A percentile compares a stretch with the other conserved stretches of the same genome.
Conservation (phyloP, 306 rosid species). For the Trichosanthes cucumerina region DNA sequence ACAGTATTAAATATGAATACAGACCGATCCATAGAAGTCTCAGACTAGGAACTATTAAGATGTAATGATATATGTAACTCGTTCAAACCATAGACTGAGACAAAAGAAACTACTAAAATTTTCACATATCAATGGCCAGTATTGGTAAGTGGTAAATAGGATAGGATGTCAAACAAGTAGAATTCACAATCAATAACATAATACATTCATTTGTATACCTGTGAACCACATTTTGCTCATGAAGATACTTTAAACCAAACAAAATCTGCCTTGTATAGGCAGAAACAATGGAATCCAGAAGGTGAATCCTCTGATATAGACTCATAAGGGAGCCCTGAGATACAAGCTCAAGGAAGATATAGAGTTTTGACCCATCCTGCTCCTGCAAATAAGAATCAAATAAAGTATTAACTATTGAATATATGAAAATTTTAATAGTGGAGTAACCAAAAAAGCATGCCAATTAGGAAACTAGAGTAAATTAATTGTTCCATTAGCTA, state of each 20-base stretch:
- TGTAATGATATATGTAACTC: not conserved
- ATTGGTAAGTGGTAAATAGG: not conserved
- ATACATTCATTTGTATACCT: constrained; percentile 37
- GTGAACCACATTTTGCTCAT: constrained; percentile 76
- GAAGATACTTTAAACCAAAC: constrained; percentile 88
- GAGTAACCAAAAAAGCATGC: not conserved
- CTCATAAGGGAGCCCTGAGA: constrained; percentile 75
- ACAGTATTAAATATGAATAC: not conserved
- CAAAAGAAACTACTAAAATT: not conserved
- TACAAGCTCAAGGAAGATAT: constrained; percentile 84
- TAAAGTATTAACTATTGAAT: constrained; percentile 8
- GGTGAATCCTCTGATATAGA: constrained; percentile 49
- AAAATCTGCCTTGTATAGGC: constrained; percentile 85
- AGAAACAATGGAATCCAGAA: constrained; percentile 74
- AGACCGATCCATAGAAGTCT: not conserved
- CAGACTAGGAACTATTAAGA: not conserved
- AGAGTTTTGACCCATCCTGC: constrained; percentile 73
- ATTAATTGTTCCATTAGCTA: not conserved
- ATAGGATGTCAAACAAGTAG: not conserved
- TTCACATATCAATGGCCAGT: not conserved
- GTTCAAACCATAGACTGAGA: not conserved
- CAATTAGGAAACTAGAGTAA: not conserved
- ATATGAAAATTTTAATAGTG: not conserved
- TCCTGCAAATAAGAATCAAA: constrained; percentile 45
- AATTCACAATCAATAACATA: not conserved